Evolutionary conservation across 352 stramenopile species (phyloP), one percentile per base, ranked within the genome.

Genomic region (Globisporangium mamillatum): DNA sequence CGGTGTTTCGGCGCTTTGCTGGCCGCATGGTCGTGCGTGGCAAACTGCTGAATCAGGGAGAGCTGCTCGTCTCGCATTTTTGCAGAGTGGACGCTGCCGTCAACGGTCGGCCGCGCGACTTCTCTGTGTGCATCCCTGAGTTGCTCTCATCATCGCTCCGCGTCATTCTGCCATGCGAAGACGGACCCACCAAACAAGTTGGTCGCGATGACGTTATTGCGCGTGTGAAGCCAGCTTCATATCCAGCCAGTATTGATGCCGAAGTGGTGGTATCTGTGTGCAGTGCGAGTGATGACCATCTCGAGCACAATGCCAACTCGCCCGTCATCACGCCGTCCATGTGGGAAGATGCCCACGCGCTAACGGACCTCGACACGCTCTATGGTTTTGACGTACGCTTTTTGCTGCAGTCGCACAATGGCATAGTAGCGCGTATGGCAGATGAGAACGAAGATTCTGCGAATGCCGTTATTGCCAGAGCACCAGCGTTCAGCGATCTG

Each of bases 41-140:
- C 7, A 80, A 77, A 58, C 62, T 87, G 10, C 66, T 84, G 57
- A 87, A 87, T 66, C 69, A 75, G 32, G 70, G 77, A 16, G 75
- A 87, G 67, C 60, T 87, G 34, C 57, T 80, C 12, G 75, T 87
- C 22, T 57, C 64, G 22, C 66, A 59, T 2, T 57, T 87, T 27
- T 38, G 36, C 12, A 60, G 64, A 34, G 3, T 72, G 4, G 24
- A 64, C 18, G 20, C 32, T 0, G 14, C 8, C 34, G 38, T 16
- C 18, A n/a, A 9, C 10, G 46, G 29, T n/a, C 29, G 32, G 29
- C 56, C 9, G n/a, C n/a, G 24, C 29, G 12, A 5, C 18, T 46
- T n/a, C 6, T 61, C 50, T 29, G 34, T 72, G 4, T 9, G 27
- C 8, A 62, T 77, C 10, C 57, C 64, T 1, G n/a, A 57, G 12